Base-by-base conservation (phyloP, 495 filamentous ascomycete species). In the Penicillium dipodomyicola region DNA sequence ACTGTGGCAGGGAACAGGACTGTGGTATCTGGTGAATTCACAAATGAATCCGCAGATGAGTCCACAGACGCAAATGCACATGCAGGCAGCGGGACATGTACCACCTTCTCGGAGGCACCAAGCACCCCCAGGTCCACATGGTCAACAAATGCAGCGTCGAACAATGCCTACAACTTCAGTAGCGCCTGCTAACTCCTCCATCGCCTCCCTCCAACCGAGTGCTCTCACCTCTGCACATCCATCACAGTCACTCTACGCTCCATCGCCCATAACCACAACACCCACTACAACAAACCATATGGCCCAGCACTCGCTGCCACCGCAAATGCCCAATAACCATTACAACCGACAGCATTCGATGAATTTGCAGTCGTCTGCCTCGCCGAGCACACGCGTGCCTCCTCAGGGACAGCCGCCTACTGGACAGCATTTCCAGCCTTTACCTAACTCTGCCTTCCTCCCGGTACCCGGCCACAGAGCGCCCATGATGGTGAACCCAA, bases 401-500 rank as follows among this genome's bases (percentile, higher is more conserved):
- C 42, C 42, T 20, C 33, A 35, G 33, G 19, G 6, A 22, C 30
- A 14, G 5, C n/a, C 17, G 11, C 29, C 29, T 30, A 9, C 9
- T 9, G 8, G 29, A 30, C 29, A 30, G 29, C 29, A 46, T 7
- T 14, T 19, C 14, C 35, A 27, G 23, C 14, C 22, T 29, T 10
- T 12, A 5, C 4, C 20, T 12, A 37, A 33, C 45, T 20, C 35
- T 12, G 11, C 25, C 11, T 52, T 81, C 5, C 55, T 80, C 7
- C 78, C 78, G 5, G 48, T 59, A 5, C 53, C 59, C 7, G 68
- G 63, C 6, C 53, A 59, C 17, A 51, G 47, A 60, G 70, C 79
- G 0, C 65, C 71, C 15, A 70, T 69, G 23, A 67, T 66, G 0
- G 65, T 71, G 25, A 79, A 77, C 8, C 70, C 68, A 6, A 76